Conservation (phyloP, 2,329 filamentous ascomycete species). For the Cordyceps javanica region DNA sequence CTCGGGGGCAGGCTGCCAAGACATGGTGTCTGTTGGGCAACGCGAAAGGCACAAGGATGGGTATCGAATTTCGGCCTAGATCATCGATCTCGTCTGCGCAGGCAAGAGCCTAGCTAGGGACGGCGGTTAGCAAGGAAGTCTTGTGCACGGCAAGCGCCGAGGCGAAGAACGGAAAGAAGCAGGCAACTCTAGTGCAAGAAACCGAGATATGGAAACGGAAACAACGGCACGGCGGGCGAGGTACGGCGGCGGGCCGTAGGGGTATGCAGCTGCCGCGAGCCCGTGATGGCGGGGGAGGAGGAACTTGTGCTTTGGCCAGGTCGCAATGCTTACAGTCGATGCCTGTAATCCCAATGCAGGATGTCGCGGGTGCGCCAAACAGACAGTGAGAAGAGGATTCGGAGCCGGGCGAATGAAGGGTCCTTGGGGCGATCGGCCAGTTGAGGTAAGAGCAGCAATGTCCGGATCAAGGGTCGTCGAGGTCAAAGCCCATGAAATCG, state of each 20-base stretch:
- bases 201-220: neutral
- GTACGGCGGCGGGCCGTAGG: neutral
- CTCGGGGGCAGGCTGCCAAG: slow-evolving; percentile 87
- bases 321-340: slow-evolving; percentile 9
- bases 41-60: neutral
- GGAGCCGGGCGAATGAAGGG: neutral
- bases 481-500: slow-evolving; percentile 3
- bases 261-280: neutral
- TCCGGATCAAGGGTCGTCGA: slow-evolving; percentile 1
- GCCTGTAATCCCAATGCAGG: neutral
- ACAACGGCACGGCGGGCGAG: neutral
- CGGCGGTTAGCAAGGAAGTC: neutral
- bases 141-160: neutral
- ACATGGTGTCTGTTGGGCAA: slow-evolving; percentile 51
- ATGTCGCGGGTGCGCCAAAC: neutral
- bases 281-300: neutral
- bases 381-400: neutral
- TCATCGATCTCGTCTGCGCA: slow-evolving; percentile 12
- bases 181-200: neutral
- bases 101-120: slow-evolving; percentile 9
- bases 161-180: neutral
- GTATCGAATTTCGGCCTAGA: neutral
- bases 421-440: neutral
- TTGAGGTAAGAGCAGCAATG: neutral
- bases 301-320: neutral